A percentile compares a stretch with the other conserved stretches of the same genome.
Conservation (phyloP, 768 basidiomycete species). For the Termitomyces sp. region DNA sequence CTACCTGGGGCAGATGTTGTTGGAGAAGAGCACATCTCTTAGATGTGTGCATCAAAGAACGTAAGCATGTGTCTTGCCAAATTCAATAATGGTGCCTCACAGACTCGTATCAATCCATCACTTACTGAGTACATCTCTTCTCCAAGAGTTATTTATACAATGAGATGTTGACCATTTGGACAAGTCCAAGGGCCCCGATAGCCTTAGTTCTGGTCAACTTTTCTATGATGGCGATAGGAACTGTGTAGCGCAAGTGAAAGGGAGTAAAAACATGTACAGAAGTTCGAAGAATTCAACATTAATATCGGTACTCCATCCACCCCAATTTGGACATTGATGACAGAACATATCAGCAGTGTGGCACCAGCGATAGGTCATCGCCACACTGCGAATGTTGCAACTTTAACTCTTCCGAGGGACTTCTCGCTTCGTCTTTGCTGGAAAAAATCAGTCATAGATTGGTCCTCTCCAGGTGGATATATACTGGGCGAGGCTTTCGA, state of each 20-base stretch:
- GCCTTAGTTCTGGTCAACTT: not conserved
- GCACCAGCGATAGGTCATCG: not conserved
- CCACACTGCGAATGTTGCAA: not conserved
- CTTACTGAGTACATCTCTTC: no score
- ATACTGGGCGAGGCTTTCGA: no score
- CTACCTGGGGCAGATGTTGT: constrained; percentile 82
- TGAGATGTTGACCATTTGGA: no score
- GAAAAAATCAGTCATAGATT: not conserved
- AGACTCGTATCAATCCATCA: no score
- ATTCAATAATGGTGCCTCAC: not conserved
- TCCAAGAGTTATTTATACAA: no score
- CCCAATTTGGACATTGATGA: not conserved
- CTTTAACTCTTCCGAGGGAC: not conserved
- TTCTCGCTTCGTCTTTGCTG: not conserved
- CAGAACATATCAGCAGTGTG: not conserved
- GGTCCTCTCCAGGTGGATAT: no score
- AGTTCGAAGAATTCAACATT: no score
- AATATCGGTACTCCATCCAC: not conserved
- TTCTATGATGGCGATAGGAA: no score
- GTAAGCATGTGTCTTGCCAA: not conserved
- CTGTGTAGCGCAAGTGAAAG: no score
- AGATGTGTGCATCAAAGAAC: not conserved
- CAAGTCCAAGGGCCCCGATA: no score
- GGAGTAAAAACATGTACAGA: no score
- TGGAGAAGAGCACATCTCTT: constrained; percentile 29